These are phyloP conservation scores for Solanum pimpinellifolium DNA, from an alignment of 257 asterid species.

Conservation along the genomic window DNA sequence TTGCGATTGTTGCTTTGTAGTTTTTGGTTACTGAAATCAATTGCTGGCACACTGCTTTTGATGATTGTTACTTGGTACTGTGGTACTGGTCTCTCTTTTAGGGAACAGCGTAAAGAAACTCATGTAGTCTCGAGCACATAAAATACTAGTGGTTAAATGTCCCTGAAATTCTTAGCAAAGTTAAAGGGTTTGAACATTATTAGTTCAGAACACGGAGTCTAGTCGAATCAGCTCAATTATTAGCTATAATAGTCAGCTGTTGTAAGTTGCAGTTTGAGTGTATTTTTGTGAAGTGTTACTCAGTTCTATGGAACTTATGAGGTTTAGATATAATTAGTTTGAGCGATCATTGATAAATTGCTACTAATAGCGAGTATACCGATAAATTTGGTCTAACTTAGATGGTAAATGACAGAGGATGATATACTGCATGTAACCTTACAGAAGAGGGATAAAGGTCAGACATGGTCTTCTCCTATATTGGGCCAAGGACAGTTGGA, in stretches of 20 bases:
- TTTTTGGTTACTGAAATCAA: not conserved
- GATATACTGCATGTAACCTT: slow-evolving; percentile 77
- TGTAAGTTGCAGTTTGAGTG: not conserved
- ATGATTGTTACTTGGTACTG: not conserved
- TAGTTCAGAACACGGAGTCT: not conserved
- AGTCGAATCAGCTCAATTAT: not conserved
- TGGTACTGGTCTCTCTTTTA: not conserved
- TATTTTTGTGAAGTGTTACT: not conserved
- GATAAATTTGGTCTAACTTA: not conserved
- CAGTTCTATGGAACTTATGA: not conserved
- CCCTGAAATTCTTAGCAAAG: not conserved
- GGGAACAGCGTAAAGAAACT: not conserved
- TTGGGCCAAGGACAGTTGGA: slow-evolving; percentile 78
- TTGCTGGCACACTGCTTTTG: not conserved
- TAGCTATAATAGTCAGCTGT: not conserved
- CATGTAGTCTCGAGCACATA: not conserved
- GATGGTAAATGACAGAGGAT: slow-evolving; percentile 53
- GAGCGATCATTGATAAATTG: not conserved
- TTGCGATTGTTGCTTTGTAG: not conserved
- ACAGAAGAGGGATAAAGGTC: slow-evolving; percentile 94
- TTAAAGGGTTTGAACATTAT: not conserved
- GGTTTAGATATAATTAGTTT: not conserved
- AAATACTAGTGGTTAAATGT: not conserved
- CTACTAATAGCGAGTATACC: not conserved
- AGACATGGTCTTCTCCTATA: slow-evolving; percentile 94